Percentiles rank a stretch among this genome's conserved stretches.
These are phyloP conservation scores for Pezicula carpinea DNA, from an alignment of 2,329 filamentous ascomycete genomes.

Conservation along the genomic window DNA sequence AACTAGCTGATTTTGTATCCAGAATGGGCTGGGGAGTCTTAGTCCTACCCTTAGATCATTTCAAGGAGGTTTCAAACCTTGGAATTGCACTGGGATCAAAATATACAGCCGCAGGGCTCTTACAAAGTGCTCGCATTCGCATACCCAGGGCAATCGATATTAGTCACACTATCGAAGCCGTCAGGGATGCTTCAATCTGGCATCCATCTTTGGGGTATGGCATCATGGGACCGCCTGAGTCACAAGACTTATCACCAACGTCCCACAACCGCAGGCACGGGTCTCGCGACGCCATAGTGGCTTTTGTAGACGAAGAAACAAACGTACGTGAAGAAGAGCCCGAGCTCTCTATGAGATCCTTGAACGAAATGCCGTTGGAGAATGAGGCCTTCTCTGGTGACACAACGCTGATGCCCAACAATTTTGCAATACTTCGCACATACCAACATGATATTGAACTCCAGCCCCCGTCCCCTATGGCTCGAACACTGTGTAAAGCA, in stretches of 20 bases:
- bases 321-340: too few species aligned
- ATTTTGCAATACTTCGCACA: slow-evolving; percentile 10
- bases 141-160: slow-evolving; percentile 1
- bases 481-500: slow-evolving; percentile 14
- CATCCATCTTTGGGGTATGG: slow-evolving; percentile 5
- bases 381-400: too few species aligned
- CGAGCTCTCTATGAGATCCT: too few species aligned
- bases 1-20: not conserved
- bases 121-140: not conserved
- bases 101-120: slow-evolving; percentile 2
- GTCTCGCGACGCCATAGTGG: too few species aligned
- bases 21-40: slow-evolving; percentile 25
- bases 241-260: too few species aligned
- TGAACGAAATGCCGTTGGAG: too few species aligned
- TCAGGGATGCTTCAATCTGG: not conserved
- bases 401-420: not conserved
- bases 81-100: slow-evolving; percentile 9
- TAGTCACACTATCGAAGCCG: not conserved
- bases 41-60: slow-evolving; percentile 16
- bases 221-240: too few species aligned
- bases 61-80: slow-evolving; percentile 11
- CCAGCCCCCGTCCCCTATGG: slow-evolving; percentile 3
- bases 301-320: not conserved
- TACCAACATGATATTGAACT: slow-evolving; percentile 14
- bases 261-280: too few species aligned